Base-by-base conservation (phyloP, 2,329 filamentous ascomycete species). In the Neocatenulostroma microsporum region DNA sequence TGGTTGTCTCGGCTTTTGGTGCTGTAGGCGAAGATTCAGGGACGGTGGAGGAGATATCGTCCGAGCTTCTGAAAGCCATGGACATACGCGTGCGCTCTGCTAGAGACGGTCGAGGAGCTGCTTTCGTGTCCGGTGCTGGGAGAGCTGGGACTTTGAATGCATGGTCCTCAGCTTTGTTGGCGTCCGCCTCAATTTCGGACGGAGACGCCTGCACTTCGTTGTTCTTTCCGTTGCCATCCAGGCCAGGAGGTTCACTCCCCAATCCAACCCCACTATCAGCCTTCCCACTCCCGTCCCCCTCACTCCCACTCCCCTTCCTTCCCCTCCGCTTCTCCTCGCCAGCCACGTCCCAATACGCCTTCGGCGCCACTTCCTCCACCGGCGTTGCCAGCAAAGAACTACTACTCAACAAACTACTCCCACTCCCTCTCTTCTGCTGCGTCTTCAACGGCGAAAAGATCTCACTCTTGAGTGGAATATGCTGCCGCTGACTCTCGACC, bases 31-130 rank as follows among this genome's bases (percentile, higher is more conserved):
- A 6, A 5, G 48, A 46, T 39, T 58, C 42, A 10, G 47, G 47
- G 36, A 36, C 21, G 27, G 23, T 9, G 28, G 40, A 40, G 20
- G 11, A 6, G 31, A 30, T 20, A 15, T 26, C 26, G 17, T 37
- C 30, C 10, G 20, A 10, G 32, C 30, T 36, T 12, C 20, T 32
- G 19, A 39, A 50, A 10, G 62, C 61, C 58, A 70, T 67, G 9
- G 66, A 67, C 49, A 66, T 58, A 37, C 66, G 61, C 9, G 67
- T 66, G 29, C 67, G 61, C 40, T 72, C 68, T 3, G 61, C 54
- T 18, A 72, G 60, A 4, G 65, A 66, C 27, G 60, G 60, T 7
- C 57, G 60, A 8, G 58, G 21, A 9, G 39, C 17, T n/a, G n/a
- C 13, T 7, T 11, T n/a, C 13, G n/a, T 18, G 11, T 33, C 29